phyloP scores from a whole-genome alignment of 1,284 basidiomycete species.

The Moesziomyces globuligerus region DNA sequence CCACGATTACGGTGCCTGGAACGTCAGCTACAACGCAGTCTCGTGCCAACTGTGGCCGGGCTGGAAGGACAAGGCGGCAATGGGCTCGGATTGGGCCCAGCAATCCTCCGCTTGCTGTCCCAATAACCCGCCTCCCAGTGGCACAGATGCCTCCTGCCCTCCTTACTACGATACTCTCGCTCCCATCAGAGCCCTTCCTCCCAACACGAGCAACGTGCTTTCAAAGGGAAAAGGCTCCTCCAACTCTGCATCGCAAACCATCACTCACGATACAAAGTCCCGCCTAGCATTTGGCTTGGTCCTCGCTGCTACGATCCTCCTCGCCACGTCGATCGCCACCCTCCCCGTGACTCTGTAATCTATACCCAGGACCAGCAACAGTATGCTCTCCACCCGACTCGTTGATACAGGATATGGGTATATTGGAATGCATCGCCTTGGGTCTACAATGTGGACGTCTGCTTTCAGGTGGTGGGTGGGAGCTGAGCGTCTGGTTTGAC shows the following conservation, averaged over 20 bases:
- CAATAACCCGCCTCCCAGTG: slow-evolving; percentile 36
- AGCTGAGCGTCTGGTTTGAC: not conserved
- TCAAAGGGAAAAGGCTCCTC: slow-evolving; percentile 39
- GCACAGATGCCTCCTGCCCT: slow-evolving; percentile 28
- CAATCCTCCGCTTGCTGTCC: slow-evolving; percentile 54
- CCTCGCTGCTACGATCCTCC: not conserved
- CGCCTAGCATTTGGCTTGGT: too few relatives aligned
- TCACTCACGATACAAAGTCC: not conserved
- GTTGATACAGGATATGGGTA: too few relatives aligned
- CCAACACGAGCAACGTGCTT: slow-evolving; percentile 48
- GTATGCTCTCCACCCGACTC: too few relatives aligned
- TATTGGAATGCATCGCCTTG: too few relatives aligned
- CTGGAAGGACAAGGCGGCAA: slow-evolving; percentile 38
- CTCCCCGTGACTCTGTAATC: not conserved
- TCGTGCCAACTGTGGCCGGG: slow-evolving; percentile 52
- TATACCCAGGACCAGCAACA: slow-evolving; percentile 17
- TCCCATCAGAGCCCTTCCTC: slow-evolving; percentile 14
- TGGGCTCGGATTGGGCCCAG: slow-evolving; percentile 57
- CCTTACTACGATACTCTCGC: slow-evolving; percentile 43
- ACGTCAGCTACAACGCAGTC: slow-evolving; percentile 43
- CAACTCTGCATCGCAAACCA: slow-evolving; percentile 8
- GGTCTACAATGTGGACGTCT: too few relatives aligned
- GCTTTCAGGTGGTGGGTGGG: too few relatives aligned
- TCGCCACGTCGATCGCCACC: slow-evolving; percentile 12
- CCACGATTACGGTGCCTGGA: slow-evolving; percentile 60